Percentiles rank a stretch among this genome's conserved stretches.
phyloP scores from a whole-genome alignment of 768 basidiomycete species.

The Russula vinacea region DNA sequence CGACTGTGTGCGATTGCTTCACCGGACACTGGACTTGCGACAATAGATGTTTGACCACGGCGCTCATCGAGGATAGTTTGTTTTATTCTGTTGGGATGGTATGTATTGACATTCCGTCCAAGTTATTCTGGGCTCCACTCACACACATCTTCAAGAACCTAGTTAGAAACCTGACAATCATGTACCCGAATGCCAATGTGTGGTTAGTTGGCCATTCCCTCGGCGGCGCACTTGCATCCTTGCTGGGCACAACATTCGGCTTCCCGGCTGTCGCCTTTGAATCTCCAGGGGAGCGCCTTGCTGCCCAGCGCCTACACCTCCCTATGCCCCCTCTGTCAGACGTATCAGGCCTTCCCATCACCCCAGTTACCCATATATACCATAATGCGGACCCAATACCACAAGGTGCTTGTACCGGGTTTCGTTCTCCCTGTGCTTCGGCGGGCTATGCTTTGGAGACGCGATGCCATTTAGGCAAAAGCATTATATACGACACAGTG shows the following conservation, averaged over 20 bases:
- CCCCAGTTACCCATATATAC: slow-evolving; percentile 47
- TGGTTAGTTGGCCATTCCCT: slow-evolving; percentile 64
- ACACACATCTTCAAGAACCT: slow-evolving; percentile 41
- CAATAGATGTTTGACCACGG: slow-evolving; percentile 73
- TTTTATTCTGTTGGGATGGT: slow-evolving; percentile 90
- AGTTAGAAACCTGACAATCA: slow-evolving; percentile 52
- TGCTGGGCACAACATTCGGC: slow-evolving; percentile 64
- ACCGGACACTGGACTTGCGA: slow-evolving; percentile 69
- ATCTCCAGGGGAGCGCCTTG: slow-evolving; percentile 60
- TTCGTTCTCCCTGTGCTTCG: slow-evolving; percentile 51
- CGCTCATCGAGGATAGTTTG: slow-evolving; percentile 83
- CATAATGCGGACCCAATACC: slow-evolving; percentile 73
- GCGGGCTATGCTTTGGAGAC: slow-evolving; percentile 67
- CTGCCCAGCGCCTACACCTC: slow-evolving; percentile 59
- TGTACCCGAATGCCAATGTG: slow-evolving; percentile 58
- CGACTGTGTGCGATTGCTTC: slow-evolving; percentile 87
- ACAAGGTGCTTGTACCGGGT: slow-evolving; percentile 53
- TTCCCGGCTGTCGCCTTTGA: slow-evolving; percentile 63
- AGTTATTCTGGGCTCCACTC: background rate
- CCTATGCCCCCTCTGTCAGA: slow-evolving; percentile 46
- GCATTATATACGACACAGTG: slow-evolving; percentile 69
- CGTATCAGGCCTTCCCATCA: slow-evolving; percentile 22
- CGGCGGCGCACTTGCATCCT: slow-evolving; percentile 60
- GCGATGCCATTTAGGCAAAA: slow-evolving; percentile 59
- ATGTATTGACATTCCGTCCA: slow-evolving; percentile 35